These are phyloP conservation scores for Plasmopara viticola DNA, from an alignment of 352 stramenopile genomes.

Conservation along the genomic window DNA sequence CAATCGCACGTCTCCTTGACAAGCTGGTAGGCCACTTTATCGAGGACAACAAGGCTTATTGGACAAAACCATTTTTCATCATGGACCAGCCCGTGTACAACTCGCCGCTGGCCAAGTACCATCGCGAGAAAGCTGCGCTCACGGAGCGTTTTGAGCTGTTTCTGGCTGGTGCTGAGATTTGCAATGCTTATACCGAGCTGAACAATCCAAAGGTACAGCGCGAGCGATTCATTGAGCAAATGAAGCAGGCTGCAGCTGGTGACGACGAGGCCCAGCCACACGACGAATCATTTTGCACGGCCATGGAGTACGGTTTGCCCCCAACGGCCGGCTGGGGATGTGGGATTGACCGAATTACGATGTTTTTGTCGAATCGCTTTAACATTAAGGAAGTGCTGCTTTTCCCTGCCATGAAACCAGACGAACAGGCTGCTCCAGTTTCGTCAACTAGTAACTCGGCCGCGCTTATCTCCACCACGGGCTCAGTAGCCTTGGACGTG, in stretches of 20 bases:
- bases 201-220: constrained; percentile 93
- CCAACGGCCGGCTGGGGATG: constrained; percentile 96
- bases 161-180: constrained; percentile 93
- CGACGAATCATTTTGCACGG: constrained; percentile 92
- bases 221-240: constrained; percentile 79
- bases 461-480: constrained; percentile 24
- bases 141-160: constrained; percentile 99
- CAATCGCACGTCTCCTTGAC: constrained; percentile 76
- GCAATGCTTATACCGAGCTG: constrained; percentile 99
- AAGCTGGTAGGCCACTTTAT: constrained; percentile 87
- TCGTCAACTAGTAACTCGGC: constrained; percentile 12
- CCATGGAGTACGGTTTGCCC: constrained; percentile 96
- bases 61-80: constrained; percentile 97
- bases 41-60: constrained; percentile 82
- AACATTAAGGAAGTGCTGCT: constrained; percentile 98
- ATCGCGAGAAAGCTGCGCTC: constrained; percentile 88
- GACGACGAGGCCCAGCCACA: constrained; percentile 87
- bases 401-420: constrained; percentile 99
- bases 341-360: constrained; percentile 96
- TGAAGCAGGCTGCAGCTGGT: constrained; percentile 66
- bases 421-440: constrained; percentile 46
- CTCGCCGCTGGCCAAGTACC: constrained; percentile 96
- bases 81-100: constrained; percentile 98
- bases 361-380: constrained; percentile 94
- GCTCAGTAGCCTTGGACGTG: constrained; percentile 49